Percentiles rank a stretch among this genome's conserved stretches.
Evolutionary conservation across 108 stramenopile genomes (phyloP).

Genomic region (Mayamaea pseudoterrestris): DNA sequence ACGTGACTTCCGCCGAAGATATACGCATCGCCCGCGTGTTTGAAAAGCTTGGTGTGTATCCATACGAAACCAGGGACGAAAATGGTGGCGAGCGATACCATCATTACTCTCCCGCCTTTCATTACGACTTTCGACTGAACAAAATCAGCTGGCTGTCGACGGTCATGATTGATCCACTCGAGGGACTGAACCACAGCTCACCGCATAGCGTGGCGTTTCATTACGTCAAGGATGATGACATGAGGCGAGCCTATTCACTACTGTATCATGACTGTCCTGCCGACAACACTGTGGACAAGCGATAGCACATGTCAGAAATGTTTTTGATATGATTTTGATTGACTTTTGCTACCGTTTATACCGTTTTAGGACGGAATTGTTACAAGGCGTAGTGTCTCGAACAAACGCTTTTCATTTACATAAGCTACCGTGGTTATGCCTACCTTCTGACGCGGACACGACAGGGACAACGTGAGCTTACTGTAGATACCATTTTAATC

Average conservation of each 20-base stretch:
- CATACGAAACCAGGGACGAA: constrained; percentile 27
- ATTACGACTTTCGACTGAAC: neutral
- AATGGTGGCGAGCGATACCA: constrained; percentile 30
- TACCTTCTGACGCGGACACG: no score
- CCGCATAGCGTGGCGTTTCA: neutral
- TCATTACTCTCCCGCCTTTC: constrained; percentile 30
- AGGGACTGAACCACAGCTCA: neutral
- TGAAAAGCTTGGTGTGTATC: constrained; percentile 1
- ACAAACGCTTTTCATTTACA: no score
- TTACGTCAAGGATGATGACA: constrained; percentile 1
- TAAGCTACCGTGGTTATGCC: no score
- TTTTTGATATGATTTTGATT: no score
- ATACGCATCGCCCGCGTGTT: constrained; percentile 14
- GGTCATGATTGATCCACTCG: no score
- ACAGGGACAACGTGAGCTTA: no score
- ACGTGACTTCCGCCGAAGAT: constrained; percentile 14
- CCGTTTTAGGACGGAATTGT: no score
- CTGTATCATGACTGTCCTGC: constrained; percentile 10
- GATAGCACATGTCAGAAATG: no score
- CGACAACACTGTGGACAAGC: neutral
- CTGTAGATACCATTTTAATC: no score
- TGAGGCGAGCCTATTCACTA: constrained; percentile 10
- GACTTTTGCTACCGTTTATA: no score
- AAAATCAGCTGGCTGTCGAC: neutral
- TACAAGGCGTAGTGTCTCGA: no score